phyloP scores from a whole-genome alignment of 2,329 filamentous ascomycete genomes.

The Ophiocordyceps camponoti-rufipedis region DNA sequence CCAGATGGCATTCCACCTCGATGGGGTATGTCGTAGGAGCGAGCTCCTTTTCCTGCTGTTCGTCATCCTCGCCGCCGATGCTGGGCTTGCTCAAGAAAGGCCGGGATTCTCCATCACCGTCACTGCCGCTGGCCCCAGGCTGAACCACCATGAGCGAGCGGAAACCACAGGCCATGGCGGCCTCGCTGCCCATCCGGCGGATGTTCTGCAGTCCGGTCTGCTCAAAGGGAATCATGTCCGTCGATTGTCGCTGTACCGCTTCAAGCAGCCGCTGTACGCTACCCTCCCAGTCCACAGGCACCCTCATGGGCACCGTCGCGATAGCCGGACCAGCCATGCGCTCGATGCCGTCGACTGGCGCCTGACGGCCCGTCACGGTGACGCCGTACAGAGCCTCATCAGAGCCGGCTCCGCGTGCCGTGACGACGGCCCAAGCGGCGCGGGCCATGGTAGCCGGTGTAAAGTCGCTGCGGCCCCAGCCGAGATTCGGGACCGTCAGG shows the following conservation, averaged over 20 bases:
- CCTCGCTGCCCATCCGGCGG: slow-evolving; percentile 1
- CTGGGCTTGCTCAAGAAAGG: background rate
- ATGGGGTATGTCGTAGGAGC: slow-evolving; percentile 1
- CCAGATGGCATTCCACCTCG: background rate
- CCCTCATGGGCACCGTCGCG: slow-evolving; percentile 9
- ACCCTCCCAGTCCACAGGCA: slow-evolving; percentile 9
- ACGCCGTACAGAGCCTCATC: slow-evolving; percentile 12
- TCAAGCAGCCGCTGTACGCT: slow-evolving; percentile 22
- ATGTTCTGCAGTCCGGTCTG: slow-evolving; percentile 6
- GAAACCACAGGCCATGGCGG: slow-evolving; percentile 3
- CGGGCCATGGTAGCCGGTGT: slow-evolving; percentile 6
- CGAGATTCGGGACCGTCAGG: slow-evolving; percentile 1
- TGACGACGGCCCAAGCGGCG: slow-evolving; percentile 12
- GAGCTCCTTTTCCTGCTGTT: background rate
- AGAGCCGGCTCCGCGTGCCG: slow-evolving; percentile 14
- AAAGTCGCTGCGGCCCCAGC: slow-evolving; percentile 5
- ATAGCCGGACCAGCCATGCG: slow-evolving; percentile 10
- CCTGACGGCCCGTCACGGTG: slow-evolving; percentile 8
- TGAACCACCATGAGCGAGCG: slow-evolving; percentile 5
- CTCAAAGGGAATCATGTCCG: slow-evolving; percentile 4
- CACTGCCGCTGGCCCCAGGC: slow-evolving; percentile 1
- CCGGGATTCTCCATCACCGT: background rate
- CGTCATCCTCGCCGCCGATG: background rate
- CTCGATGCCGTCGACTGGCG: slow-evolving; percentile 7
- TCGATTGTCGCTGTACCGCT: slow-evolving; percentile 5